Conservation (phyloP, 2,329 filamentous ascomycete genomes). For the Grosmannia clavigera region DNA sequence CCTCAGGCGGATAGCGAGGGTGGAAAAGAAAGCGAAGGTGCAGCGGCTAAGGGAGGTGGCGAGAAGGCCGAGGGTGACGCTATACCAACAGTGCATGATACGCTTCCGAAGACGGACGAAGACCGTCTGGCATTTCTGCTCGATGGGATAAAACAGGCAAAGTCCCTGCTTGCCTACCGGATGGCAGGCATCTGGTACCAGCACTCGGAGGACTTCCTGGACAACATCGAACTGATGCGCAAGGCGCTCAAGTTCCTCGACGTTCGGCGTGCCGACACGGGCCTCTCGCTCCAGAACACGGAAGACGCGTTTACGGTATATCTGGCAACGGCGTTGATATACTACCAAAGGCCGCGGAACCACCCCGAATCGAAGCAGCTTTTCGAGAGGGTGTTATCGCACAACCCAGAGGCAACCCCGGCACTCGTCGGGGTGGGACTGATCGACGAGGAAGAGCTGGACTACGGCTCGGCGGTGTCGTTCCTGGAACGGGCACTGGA, state of each 20-base stretch:
- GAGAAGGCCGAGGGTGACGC: conserved; percentile 26
- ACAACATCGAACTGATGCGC: conserved; percentile 64
- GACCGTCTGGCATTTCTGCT: conserved; percentile 74
- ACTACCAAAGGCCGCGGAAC: conserved; percentile 79
- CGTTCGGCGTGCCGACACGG: conserved; percentile 52
- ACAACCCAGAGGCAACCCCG: conserved; percentile 63
- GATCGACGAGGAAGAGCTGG: conserved; percentile 86
- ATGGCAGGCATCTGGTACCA: conserved; percentile 76
- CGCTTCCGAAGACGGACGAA: conserved; percentile 53
- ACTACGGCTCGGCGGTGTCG: conserved; percentile 68
- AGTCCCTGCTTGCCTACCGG: conserved; percentile 72
- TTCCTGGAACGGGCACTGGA: conserved; percentile 67
- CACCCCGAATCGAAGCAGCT: conserved; percentile 79
- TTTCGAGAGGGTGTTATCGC: conserved; percentile 68
- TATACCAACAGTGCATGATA: not conserved
- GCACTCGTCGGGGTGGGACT: conserved; percentile 83
- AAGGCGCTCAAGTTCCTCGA: conserved; percentile 53
- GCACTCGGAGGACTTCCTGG: conserved; percentile 74
- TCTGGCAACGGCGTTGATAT: conserved; percentile 78
- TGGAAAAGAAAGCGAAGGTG: not conserved
- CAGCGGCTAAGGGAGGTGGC: conserved; percentile 25
- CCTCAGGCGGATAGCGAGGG: conserved; percentile 7
- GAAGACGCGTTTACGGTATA: conserved; percentile 63
- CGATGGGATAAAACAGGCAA: conserved; percentile 52
- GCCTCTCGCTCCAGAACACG: conserved; percentile 55